Percentiles rank a stretch among this genome's conserved stretches.
phyloP scores from a whole-genome alignment of 352 stramenopile genomes.

The Pythium biforme region DNA sequence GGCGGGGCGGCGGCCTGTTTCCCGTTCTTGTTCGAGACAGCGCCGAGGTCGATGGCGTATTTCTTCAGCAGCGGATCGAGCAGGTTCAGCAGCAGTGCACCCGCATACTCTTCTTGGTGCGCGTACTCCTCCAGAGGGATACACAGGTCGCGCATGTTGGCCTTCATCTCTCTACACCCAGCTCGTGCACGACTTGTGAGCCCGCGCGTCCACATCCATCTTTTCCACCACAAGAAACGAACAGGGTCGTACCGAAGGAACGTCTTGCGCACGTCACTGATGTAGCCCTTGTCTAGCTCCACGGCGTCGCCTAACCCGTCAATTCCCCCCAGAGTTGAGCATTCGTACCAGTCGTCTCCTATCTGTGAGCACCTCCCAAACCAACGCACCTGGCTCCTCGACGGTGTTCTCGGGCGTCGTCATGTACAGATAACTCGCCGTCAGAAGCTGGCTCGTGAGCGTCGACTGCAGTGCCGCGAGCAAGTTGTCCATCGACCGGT shows the following conservation, averaged over 20 bases:
- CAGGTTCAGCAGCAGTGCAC: constrained; percentile 64
- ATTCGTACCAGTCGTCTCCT: background rate
- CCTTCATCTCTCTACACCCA: constrained; percentile 81
- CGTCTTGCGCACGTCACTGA: constrained; percentile 60
- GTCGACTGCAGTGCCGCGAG: constrained; percentile 68
- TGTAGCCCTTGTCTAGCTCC: constrained; percentile 70
- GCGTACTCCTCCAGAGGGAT: constrained; percentile 84
- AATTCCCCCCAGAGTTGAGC: background rate
- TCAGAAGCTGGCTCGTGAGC: constrained; percentile 63
- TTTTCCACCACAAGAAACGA: background rate
- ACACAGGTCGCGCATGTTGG: constrained; percentile 78
- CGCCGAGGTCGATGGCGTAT: constrained; percentile 45
- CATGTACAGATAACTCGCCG: constrained; percentile 76
- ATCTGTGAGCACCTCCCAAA: background rate
- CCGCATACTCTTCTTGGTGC: constrained; percentile 77
- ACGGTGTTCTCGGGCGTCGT: constrained; percentile 67
- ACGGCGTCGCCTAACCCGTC: constrained; percentile 25
- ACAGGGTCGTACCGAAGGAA: constrained; percentile 38
- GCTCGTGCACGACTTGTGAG: background rate
- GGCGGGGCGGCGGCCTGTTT: background rate
- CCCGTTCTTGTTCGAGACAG: background rate
- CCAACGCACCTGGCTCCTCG: constrained; percentile 46
- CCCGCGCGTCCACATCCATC: background rate
- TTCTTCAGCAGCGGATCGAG: constrained; percentile 75
- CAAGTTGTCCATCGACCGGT: constrained; percentile 62